Percentiles rank a stretch among this genome's conserved stretches.
Conservation (phyloP, 768 basidiomycete genomes). For the Russula olivacea region DNA sequence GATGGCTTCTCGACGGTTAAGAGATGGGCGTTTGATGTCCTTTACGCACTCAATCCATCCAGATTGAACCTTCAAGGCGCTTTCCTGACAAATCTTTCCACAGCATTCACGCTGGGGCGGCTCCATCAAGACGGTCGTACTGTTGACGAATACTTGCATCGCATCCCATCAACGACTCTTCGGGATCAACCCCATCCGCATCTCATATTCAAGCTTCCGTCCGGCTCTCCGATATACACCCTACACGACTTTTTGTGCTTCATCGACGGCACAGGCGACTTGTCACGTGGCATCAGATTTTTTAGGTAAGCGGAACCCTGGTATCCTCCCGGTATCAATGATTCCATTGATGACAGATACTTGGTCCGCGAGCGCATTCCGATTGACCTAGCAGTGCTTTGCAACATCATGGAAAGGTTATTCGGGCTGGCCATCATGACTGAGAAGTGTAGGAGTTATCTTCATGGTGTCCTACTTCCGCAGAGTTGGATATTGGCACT, state of each 20-base stretch:
- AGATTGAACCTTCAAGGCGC: background rate
- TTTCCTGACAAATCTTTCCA: slow-evolving; percentile 40
- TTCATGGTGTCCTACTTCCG: slow-evolving; percentile 49
- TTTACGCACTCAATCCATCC: slow-evolving; percentile 34
- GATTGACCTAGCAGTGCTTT: slow-evolving; percentile 45
- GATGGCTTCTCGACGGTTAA: slow-evolving; percentile 36
- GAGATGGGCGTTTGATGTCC: slow-evolving; percentile 42
- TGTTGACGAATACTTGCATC: background rate
- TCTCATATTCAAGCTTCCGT: background rate
- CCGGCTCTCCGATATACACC: background rate
- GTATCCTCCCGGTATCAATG: no score
- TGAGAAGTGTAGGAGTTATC: slow-evolving; percentile 26
- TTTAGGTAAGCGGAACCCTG: no score
- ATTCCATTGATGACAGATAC: slow-evolving; percentile 35
- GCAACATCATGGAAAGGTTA: slow-evolving; percentile 46
- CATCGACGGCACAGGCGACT: slow-evolving; percentile 32
- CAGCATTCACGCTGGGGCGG: slow-evolving; percentile 33
- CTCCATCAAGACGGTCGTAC: slow-evolving; percentile 10
- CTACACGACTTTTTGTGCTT: slow-evolving; percentile 11
- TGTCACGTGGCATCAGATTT: slow-evolving; percentile 38
- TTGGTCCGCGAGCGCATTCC: slow-evolving; percentile 35
- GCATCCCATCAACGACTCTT: slow-evolving; percentile 1
- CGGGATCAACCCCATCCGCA: background rate
- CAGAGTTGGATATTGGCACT: slow-evolving; percentile 43
- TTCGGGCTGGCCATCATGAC: slow-evolving; percentile 39